Conservation (phyloP, 2,329 filamentous ascomycete genomes). For the Talaromyces marneffei region DNA sequence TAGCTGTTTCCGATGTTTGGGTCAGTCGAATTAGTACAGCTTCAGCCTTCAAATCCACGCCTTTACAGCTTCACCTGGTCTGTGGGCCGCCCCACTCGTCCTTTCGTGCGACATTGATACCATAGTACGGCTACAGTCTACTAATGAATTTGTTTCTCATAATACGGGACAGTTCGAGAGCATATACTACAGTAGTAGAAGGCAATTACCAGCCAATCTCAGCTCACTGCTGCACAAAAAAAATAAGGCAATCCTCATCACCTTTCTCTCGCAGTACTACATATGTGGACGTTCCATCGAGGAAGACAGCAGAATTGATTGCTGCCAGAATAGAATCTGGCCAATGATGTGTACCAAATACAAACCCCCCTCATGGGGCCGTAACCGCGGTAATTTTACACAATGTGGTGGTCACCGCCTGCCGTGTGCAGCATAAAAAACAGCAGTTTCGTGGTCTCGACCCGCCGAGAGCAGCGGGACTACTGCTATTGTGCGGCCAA, state of each 20-base stretch:
- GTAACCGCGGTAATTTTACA: background rate
- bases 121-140: background rate
- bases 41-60: background rate
- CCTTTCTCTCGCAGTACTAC: no score
- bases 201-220: no score
- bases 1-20: conserved; percentile 4
- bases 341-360: background rate
- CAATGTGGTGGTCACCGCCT: conserved; percentile 11
- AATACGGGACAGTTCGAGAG: background rate
- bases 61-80: background rate
- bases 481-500: background rate
- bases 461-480: conserved; percentile 4
- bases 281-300: no score
- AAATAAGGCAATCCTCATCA: no score
- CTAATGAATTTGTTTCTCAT: background rate
- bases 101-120: background rate
- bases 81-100: background rate
- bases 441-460: conserved; percentile 11
- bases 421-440: conserved; percentile 11
- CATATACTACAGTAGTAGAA: no score
- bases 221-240: no score
- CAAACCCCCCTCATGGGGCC: background rate
- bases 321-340: background rate
- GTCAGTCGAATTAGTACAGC: background rate
- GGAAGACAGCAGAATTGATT: background rate